A percentile compares a stretch with the other conserved stretches of the same genome.
Conservation (phyloP, 2,329 filamentous ascomycete species). For the Fusarium scirpi region DNA sequence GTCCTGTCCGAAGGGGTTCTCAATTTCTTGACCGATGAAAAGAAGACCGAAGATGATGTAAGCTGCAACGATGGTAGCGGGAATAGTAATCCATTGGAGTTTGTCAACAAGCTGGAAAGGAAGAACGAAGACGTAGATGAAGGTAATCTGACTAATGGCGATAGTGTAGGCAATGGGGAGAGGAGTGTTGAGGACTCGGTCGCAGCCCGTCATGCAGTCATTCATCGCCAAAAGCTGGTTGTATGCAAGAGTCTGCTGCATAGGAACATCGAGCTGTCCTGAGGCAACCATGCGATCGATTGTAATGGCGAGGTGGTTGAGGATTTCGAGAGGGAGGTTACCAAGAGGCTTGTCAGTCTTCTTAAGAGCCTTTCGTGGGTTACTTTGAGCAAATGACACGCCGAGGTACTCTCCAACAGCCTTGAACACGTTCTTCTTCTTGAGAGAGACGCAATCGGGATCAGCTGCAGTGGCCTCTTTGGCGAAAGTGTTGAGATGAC, state of each 20-base stretch:
- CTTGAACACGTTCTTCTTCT: conserved; percentile 69
- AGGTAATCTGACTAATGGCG: conserved; percentile 86
- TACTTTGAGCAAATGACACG: conserved; percentile 79
- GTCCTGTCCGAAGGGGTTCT: conserved; percentile 86
- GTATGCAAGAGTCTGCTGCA: conserved; percentile 71
- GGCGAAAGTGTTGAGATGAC: conserved; percentile 81
- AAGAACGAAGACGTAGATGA: conserved; percentile 83
- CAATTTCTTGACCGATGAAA: conserved; percentile 82
- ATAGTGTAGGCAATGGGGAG: conserved; percentile 87
- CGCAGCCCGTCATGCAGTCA: conserved; percentile 77
- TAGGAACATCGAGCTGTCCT: conserved; percentile 66
- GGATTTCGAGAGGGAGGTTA: conserved; percentile 85
- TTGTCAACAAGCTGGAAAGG: conserved; percentile 80
- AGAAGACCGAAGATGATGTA: conserved; percentile 86
- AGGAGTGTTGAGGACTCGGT: conserved; percentile 84
- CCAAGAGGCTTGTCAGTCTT: conserved; percentile 77
- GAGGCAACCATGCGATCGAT: conserved; percentile 70
- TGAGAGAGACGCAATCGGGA: conserved; percentile 49
- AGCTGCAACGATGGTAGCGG: conserved; percentile 76
- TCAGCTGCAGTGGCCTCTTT: conserved; percentile 62
- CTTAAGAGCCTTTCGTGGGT: conserved; percentile 83
- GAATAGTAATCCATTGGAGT: conserved; percentile 81
- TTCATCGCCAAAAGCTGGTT: conserved; percentile 73
- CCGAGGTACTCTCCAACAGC: conserved; percentile 78
- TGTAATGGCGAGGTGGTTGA: conserved; percentile 77